A percentile compares a stretch with the other conserved stretches of the same genome.
phyloP scores from a whole-genome alignment of 768 basidiomycete species.

The Kwoniella sp. region DNA sequence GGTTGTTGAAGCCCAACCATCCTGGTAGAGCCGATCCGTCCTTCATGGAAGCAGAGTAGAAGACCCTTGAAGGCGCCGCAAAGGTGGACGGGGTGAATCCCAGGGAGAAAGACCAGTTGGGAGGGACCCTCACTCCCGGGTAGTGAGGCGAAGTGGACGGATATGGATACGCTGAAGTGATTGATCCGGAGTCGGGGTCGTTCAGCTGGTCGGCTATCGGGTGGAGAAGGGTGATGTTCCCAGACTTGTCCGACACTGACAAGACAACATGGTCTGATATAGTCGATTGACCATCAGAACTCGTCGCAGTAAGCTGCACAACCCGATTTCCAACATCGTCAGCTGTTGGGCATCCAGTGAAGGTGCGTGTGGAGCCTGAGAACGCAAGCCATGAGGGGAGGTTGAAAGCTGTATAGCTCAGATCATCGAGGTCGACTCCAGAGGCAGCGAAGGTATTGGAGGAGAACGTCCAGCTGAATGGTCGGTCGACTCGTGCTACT shows the following conservation, averaged over 20 bases:
- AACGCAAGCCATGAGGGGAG: constrained; percentile 79
- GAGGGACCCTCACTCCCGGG: constrained; percentile 69
- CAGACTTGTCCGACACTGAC: constrained; percentile 49
- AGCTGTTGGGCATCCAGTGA: constrained; percentile 68
- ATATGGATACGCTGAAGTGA: constrained; percentile 75
- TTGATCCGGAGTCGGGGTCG: constrained; percentile 62
- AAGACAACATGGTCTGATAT: constrained; percentile 60
- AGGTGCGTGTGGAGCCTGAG: constrained; percentile 63
- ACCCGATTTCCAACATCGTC: constrained; percentile 66
- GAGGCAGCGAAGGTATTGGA: constrained; percentile 64
- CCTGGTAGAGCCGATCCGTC: constrained; percentile 72
- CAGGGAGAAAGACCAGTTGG: constrained; percentile 85
- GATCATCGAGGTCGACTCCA: constrained; percentile 53
- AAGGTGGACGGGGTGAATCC: constrained; percentile 75
- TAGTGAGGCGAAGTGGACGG: constrained; percentile 60
- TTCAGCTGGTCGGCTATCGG: constrained; percentile 70
- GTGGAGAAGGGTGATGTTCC: constrained; percentile 62
- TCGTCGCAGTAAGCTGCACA: constrained; percentile 64
- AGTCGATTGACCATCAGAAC: constrained; percentile 59
- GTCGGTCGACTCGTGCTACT: constrained; percentile 67
- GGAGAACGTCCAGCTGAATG: constrained; percentile 73
- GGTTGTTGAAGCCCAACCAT: constrained; percentile 74
- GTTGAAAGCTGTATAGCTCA: constrained; percentile 63
- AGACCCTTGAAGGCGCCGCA: constrained; percentile 59
- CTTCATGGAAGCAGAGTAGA: constrained; percentile 66